Evolutionary conservation across 1,284 basidiomycete genomes (phyloP), one percentile per base, ranked within the genome.

Genomic region (Takashimella tepidaria): DNA sequence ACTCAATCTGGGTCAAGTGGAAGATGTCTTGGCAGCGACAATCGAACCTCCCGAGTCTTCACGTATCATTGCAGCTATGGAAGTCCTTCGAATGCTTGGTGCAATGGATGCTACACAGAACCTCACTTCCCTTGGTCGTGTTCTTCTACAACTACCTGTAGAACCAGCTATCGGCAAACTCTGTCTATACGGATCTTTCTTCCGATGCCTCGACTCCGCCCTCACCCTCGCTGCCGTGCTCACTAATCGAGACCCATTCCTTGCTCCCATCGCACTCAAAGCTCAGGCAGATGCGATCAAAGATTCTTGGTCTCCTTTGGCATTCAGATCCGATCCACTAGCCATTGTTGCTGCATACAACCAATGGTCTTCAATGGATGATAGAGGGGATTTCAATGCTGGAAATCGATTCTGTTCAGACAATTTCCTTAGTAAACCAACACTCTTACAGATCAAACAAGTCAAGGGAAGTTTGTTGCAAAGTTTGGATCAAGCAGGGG

Each of bases 161-260:
- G 92, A 97, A 53, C 89, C 85, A 0, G 86, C 90, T 53, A 85
- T 97, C 75, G 93, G 91, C 53, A 86, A 92, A 58, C 79, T 98
- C 56, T 88, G 92, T 51, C 80, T 97, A 1, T 90, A 87, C 70
- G 93, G 92, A 40, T 86, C 87, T 62, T 91, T 97, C 79, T 96
- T 96, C 84, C 84, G 88, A 54, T 97, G 92, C 74, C 79, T 97
- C 51, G 90, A 96, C 69, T 85, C 87, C 44, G 90, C 91, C 0
- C 76, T 97, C 49, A 90, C 89, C 3, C 81, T 98, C 41, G 92
- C 92, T 4, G 90, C 92, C 1, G 88, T 96, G 62, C 76, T 96
- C 62, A 87, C 89, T 8, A 89, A 88, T 67, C 85, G 92, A 40
- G 92, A 95, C 64, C 92, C 92, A 3, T 97, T 97, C 80, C 76